phyloP scores from a whole-genome alignment of 768 basidiomycete species.

The Pleurotus eryngii region DNA sequence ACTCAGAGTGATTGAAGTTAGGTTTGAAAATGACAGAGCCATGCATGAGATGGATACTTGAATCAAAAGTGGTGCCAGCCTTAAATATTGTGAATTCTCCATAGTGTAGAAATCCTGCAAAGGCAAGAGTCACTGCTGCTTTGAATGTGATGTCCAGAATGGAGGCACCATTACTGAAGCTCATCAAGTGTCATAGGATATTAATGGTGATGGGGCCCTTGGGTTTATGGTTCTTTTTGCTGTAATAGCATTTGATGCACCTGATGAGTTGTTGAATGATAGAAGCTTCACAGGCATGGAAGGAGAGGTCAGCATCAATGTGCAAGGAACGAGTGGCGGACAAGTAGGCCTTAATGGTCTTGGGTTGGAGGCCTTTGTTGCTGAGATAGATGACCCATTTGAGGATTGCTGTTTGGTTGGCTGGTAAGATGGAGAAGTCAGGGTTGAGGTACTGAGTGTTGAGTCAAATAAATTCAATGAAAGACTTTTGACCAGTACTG shows the following conservation, averaged over 20 bases:
- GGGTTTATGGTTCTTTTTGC: too few species aligned
- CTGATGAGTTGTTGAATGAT: too few species aligned
- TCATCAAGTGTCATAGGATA: too few species aligned
- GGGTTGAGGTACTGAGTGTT: constrained; percentile 12
- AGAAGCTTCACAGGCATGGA: too few species aligned
- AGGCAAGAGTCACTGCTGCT: too few species aligned
- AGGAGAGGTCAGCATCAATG: too few species aligned
- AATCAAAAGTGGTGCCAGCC: not conserved
- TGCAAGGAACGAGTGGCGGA: too few species aligned
- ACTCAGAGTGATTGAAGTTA: not conserved
- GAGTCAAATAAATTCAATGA: constrained; percentile 22
- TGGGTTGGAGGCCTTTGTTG: constrained; percentile 8
- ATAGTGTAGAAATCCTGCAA: too few species aligned
- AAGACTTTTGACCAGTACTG: constrained; percentile 26
- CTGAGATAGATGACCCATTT: constrained; percentile 20
- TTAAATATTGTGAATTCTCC: too few species aligned
- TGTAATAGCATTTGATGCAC: too few species aligned
- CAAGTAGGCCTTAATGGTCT: not conserved
- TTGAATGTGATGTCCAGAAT: not conserved
- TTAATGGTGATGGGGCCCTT: too few species aligned
- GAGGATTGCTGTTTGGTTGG: constrained; percentile 13
- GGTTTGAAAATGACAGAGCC: not conserved
- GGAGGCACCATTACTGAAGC: not conserved
- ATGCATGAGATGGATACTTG: not conserved
- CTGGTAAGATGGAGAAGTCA: constrained; percentile 14